phyloP scores from a whole-genome alignment of 140 eudicot genomes.

The Bidens hawaiensis region DNA sequence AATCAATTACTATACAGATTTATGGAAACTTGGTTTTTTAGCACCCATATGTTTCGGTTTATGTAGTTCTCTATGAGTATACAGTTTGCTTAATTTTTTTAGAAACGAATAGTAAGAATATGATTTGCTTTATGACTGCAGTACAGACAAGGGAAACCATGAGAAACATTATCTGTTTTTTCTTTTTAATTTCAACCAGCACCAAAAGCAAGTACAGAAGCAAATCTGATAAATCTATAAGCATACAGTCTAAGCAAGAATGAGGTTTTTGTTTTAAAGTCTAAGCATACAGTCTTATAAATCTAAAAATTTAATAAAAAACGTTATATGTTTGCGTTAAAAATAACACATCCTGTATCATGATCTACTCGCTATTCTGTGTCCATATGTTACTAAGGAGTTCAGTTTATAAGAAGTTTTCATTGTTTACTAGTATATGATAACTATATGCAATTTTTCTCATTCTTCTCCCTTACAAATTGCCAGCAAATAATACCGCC shows the following conservation, averaged over 20 bases:
- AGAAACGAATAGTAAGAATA: neutral
- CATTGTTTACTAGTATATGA: neutral
- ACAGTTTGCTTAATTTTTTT: neutral
- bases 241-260: neutral
- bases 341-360: neutral
- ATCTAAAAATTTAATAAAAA: too few species aligned
- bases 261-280: neutral
- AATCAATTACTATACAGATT: neutral
- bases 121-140: neutral
- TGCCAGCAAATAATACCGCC: constrained; percentile 91
- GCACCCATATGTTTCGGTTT: too few species aligned
- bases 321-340: too few species aligned
- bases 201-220: neutral
- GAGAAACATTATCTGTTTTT: neutral
- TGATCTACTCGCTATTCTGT: neutral
- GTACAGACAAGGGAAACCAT: neutral
- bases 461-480: constrained; percentile 6
- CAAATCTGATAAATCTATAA: too few species aligned
- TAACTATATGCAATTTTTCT: neutral
- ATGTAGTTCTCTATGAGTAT: neutral
- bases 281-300: neutral
- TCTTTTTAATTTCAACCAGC: neutral
- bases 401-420: neutral
- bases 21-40: neutral
- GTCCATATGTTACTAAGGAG: neutral